Evolutionary conservation across 139 green algal species (phyloP), one percentile per base, ranked within the genome.

Genomic region (Chlamydomonas sp.): DNA sequence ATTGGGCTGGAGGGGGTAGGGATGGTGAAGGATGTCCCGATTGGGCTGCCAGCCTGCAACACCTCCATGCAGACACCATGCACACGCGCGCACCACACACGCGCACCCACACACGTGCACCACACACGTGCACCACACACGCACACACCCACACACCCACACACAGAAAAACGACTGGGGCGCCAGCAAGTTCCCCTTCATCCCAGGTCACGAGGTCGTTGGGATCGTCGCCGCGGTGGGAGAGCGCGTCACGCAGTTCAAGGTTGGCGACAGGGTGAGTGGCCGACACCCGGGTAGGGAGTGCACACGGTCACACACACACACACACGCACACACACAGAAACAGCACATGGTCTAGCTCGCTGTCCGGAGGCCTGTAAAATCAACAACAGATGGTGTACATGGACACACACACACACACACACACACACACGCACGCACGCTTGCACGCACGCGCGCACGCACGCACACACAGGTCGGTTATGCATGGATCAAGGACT

Each of bases 121-220:
- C n/a, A n/a, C n/a, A n/a, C n/a, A n/a, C n/a, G n/a, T n/a, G n/a
- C n/a, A n/a, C n/a, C n/a, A n/a, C n/a, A n/a, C n/a, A n/a, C n/a
- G n/a, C n/a, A n/a, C n/a, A n/a, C n/a, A n/a, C n/a, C n/a, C n/a
- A n/a, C n/a, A n/a, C n/a, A n/a, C n/a, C n/a, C n/a, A n/a, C n/a
- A n/a, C n/a, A n/a, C 39, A 70, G 54, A 68, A 80, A 16, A 34
- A 78, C 28, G 71, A 81, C 29, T 81, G 74, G 72, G 75, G 72
- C 28, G 5, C 47, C 1, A 70, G 39, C 58, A 73, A 72, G 20
- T 81, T 75, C 63, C 73, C 76, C 43, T 72, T 83, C 39, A 69
- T 83, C 37, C 76, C 70, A 29, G 79, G 72, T 22, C 72, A 78
- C 48, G 72, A 78, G 72, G 65, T 63, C 6, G 54, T 63, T 13